Evolutionary conservation across 1,139 yeast species (phyloP).

Genomic region (Suhomyces anneliseae): DNA sequence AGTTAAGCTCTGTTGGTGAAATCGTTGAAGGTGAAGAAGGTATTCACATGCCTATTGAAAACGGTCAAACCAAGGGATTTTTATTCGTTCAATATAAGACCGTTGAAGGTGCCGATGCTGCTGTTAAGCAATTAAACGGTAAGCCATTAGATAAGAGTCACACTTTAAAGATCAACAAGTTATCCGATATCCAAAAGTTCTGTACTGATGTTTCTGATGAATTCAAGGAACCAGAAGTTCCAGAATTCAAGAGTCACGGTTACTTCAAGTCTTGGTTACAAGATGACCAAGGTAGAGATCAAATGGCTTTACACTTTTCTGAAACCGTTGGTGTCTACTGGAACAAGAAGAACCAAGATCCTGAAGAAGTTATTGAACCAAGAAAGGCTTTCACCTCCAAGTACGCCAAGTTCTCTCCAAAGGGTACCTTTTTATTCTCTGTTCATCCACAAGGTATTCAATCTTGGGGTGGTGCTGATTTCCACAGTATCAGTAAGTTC

Average conservation of each 20-base stretch:
- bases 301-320: slow-evolving; percentile 74
- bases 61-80: slow-evolving; percentile 83
- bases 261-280: slow-evolving; percentile 89
- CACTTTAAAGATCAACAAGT: slow-evolving; percentile 78
- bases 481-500: slow-evolving; percentile 73
- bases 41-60: slow-evolving; percentile 78
- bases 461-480: slow-evolving; percentile 91
- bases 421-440: slow-evolving; percentile 85
- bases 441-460: slow-evolving; percentile 95
- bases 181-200: slow-evolving; percentile 81
- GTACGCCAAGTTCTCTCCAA: slow-evolving; percentile 88
- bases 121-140: slow-evolving; percentile 78
- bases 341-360: slow-evolving; percentile 75
- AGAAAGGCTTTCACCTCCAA: slow-evolving; percentile 84
- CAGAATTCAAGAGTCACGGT: slow-evolving; percentile 72
- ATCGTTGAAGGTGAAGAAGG: slow-evolving; percentile 67
- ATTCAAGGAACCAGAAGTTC: slow-evolving; percentile 68
- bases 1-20: slow-evolving; percentile 69
- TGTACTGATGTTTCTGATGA: slow-evolving; percentile 64
- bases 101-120: slow-evolving; percentile 68
- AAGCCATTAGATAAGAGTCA: slow-evolving; percentile 94
- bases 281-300: slow-evolving; percentile 90
- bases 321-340: slow-evolving; percentile 86
- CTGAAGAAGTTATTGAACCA: slow-evolving; percentile 78
- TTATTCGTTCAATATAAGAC: slow-evolving; percentile 81